Conservation (phyloP, 306 rosid genomes). For the Begonia fuchsioides region DNA sequence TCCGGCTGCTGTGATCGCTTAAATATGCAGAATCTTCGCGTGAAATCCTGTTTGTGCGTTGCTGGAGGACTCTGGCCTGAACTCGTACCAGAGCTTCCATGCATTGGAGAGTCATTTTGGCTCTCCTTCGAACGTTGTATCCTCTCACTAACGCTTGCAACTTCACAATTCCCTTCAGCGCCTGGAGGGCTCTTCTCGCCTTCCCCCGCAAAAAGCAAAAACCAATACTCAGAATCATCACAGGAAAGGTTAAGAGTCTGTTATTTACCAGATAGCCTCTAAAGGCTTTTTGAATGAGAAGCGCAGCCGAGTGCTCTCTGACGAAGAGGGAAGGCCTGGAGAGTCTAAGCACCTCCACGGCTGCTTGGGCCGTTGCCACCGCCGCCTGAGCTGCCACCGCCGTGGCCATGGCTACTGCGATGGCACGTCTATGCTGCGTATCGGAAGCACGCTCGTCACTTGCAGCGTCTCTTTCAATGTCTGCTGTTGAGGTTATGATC, state of each 20-base stretch:
- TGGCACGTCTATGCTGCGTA: constrained; percentile 15
- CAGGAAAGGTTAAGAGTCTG: neutral
- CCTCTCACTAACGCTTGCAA: constrained; percentile 53
- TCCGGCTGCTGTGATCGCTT: constrained; percentile 13
- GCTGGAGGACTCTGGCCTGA: constrained; percentile 26
- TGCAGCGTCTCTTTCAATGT: constrained; percentile 4
- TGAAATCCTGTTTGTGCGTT: constrained; percentile 23
- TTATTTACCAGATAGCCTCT: constrained; percentile 38
- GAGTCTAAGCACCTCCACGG: constrained; percentile 20
- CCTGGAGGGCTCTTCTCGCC: constrained; percentile 49
- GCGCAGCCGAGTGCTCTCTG: constrained; percentile 28
- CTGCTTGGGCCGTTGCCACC: constrained; percentile 31
- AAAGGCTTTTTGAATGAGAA: constrained; percentile 36
- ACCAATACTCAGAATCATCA: neutral
- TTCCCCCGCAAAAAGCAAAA: neutral
- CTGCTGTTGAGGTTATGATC: constrained; percentile 11
- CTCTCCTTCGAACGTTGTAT: constrained; percentile 32
- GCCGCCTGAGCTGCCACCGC: constrained; percentile 32
- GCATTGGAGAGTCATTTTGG: constrained; percentile 34
- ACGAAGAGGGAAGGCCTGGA: constrained; percentile 24
- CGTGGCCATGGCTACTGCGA: constrained; percentile 29
- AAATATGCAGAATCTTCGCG: constrained; percentile 14
- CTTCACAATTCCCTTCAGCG: constrained; percentile 41
- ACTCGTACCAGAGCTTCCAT: constrained; percentile 44
- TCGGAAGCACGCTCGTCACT: constrained; percentile 1